A percentile compares a stretch with the other conserved stretches of the same genome.
Evolutionary conservation across 2,329 filamentous ascomycete species (phyloP).

Genomic region (Penicillium sclerotiorum): DNA sequence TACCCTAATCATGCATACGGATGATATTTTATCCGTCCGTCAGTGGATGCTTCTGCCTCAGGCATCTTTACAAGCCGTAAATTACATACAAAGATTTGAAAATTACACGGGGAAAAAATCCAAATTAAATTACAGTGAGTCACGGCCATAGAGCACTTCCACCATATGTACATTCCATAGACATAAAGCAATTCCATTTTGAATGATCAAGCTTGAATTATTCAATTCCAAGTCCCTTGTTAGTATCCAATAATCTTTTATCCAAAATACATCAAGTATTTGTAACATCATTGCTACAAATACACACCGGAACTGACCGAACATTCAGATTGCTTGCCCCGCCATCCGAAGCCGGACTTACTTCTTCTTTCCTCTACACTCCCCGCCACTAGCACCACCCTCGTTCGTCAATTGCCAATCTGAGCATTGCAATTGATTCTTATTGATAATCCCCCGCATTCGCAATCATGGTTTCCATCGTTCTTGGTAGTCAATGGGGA

Average conservation of each 20-base stretch:
- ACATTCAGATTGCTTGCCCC: slow-evolving; percentile 18
- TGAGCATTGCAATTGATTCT: slow-evolving; percentile 7
- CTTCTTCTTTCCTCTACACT: slow-evolving; percentile 18
- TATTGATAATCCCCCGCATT: background rate
- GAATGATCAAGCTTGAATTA: background rate
- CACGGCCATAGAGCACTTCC: too few relatives aligned
- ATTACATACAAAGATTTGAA: background rate
- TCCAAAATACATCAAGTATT: too few relatives aligned
- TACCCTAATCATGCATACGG: background rate
- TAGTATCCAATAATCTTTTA: too few relatives aligned
- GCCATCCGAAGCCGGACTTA: slow-evolving; percentile 24
- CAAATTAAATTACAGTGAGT: slow-evolving; percentile 1
- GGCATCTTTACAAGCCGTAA: background rate
- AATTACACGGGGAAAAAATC: background rate
- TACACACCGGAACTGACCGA: slow-evolving; percentile 19
- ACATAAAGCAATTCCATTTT: background rate
- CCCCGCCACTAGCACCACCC: slow-evolving; percentile 17
- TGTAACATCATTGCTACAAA: background rate
- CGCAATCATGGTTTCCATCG: slow-evolving; percentile 44
- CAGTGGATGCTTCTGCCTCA: background rate
- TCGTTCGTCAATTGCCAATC: slow-evolving; percentile 13
- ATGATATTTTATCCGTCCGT: background rate
- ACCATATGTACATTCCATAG: background rate
- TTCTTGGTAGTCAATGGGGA: slow-evolving; percentile 52
- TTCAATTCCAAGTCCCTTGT: background rate